Conservation (phyloP, 306 rosid species). For the Fragaria vesca region DNA sequence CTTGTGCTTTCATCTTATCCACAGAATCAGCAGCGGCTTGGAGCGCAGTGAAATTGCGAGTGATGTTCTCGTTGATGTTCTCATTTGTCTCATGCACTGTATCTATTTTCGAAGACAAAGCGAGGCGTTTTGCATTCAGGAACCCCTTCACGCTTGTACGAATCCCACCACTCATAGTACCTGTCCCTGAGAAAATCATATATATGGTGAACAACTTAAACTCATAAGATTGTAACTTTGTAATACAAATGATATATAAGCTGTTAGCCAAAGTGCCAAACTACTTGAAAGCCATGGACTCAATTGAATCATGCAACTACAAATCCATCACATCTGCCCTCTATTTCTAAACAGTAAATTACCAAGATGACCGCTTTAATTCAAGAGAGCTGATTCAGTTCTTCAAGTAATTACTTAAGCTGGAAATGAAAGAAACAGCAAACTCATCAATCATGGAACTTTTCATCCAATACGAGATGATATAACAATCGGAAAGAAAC, state of each 20-base stretch:
- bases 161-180: background rate
- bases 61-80: background rate
- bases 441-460: background rate
- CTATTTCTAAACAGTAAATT: background rate
- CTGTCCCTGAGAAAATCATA: background rate
- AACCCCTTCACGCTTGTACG: background rate
- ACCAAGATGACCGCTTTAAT: background rate
- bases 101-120: background rate
- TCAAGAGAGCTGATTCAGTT: background rate
- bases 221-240: background rate
- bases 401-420: background rate
- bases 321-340: background rate
- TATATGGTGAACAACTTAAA: background rate
- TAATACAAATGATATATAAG: background rate
- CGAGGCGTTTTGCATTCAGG: slow-evolving; percentile 2
- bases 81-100: background rate
- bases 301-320: background rate
- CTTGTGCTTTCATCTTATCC: background rate
- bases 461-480: background rate
- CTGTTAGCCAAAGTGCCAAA: too few relatives aligned
- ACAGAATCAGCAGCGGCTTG: background rate
- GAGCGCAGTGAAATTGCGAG: background rate
- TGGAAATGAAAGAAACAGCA: background rate
- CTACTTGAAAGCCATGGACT: background rate
- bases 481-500: background rate